Evolutionary conservation across 495 filamentous ascomycete species (phyloP).

Genomic region (Annulohypoxylon stygium): DNA sequence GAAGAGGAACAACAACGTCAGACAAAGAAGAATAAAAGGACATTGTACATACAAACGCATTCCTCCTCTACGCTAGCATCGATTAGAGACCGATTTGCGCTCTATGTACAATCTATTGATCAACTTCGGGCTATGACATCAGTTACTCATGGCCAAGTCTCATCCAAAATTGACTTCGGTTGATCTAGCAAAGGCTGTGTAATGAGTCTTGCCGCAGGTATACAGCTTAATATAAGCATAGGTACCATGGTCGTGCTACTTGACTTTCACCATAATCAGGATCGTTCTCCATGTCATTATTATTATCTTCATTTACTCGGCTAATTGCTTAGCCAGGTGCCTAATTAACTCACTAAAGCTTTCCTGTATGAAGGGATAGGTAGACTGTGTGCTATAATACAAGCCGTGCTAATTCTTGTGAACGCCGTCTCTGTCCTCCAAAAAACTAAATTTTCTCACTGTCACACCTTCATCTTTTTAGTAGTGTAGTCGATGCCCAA

Average conservation of each 20-base stretch:
- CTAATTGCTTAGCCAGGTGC: not conserved
- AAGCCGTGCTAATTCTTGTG: not conserved
- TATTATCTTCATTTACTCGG: not conserved
- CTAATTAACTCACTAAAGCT: not conserved
- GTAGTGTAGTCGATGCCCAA: not conserved
- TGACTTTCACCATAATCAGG: not conserved
- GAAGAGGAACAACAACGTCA: not conserved
- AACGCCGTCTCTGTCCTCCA: not conserved
- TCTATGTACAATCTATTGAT: slow-evolving; percentile 7
- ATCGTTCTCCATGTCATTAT: not conserved
- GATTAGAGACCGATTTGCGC: not conserved
- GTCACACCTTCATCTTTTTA: not conserved
- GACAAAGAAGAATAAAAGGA: not conserved
- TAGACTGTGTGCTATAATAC: not conserved
- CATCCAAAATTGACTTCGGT: not conserved
- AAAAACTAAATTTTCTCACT: not conserved
- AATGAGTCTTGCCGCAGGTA: not conserved
- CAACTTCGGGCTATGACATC: not conserved
- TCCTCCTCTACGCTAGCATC: slow-evolving; percentile 1
- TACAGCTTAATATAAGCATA: not conserved
- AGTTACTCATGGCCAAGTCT: not conserved
- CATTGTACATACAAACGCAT: slow-evolving; percentile 30
- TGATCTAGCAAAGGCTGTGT: not conserved
- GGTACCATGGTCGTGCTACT: not conserved
- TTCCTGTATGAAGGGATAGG: not conserved